Evolutionary conservation across 2,329 filamentous ascomycete genomes (phyloP).

Genomic region (Fusarium austroafricanum): DNA sequence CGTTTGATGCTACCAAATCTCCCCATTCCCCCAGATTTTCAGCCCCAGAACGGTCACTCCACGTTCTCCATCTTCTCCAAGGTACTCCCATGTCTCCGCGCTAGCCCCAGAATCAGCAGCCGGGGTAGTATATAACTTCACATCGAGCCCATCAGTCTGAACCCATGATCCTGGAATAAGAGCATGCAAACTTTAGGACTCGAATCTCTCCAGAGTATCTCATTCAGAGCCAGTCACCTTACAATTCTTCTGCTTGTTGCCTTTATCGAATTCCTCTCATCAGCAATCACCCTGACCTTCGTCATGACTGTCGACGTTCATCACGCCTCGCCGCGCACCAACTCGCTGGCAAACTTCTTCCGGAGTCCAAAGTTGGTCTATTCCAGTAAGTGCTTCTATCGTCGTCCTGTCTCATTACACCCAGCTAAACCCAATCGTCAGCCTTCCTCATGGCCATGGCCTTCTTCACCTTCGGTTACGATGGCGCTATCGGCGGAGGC

Average conservation of each 20-base stretch:
- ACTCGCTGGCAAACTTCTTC: not conserved
- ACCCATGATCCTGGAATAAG: not conserved
- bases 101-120: too few species aligned
- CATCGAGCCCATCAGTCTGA: not conserved
- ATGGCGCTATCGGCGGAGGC: not conserved
- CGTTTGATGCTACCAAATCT: not conserved
- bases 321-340: not conserved
- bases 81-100: not conserved
- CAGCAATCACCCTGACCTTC: not conserved
- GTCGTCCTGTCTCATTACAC: rapidly evolving
- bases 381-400: not conserved
- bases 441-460: not conserved
- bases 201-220: not conserved
- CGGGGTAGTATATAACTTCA: not conserved
- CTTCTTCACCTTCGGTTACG: slow-evolving; percentile 6
- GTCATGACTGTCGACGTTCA: not conserved
- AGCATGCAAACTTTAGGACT: not conserved
- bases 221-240: not conserved
- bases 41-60: not conserved
- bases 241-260: not conserved
- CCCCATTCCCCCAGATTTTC: not conserved
- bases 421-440: not conserved
- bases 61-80: not conserved
- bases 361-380: not conserved
- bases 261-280: rapidly evolving